Conservation (phyloP, 768 basidiomycete genomes). For the Mrakia frigida region DNA sequence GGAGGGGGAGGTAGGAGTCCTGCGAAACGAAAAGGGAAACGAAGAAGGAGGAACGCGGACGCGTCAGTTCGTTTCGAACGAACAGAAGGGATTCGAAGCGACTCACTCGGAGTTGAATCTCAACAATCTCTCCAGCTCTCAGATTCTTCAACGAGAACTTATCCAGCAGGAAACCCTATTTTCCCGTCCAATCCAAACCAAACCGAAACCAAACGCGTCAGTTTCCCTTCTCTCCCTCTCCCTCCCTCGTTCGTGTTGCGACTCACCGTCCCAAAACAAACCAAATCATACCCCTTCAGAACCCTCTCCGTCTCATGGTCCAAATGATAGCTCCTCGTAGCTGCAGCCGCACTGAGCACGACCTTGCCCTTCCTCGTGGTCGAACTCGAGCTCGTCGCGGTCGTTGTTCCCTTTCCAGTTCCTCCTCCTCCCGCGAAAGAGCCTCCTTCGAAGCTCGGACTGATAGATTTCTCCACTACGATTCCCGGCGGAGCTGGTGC, state of each 20-base stretch:
- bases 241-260: not conserved
- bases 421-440: too few species aligned
- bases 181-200: too few species aligned
- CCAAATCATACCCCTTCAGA: not conserved
- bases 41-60: not conserved
- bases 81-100: too few species aligned
- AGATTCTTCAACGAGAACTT: not conserved
- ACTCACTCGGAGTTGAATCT: not conserved
- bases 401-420: not conserved
- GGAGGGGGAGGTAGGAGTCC: not conserved
- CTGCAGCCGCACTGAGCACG: not conserved
- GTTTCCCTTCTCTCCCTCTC: not conserved
- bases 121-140: not conserved
- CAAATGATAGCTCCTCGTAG: not conserved
- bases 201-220: not conserved
- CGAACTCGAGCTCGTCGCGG: not conserved
- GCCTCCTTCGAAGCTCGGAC: too few species aligned
- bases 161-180: constrained; percentile 4
- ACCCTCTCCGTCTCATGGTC: not conserved
- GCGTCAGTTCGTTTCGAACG: not conserved
- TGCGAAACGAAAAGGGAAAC: not conserved
- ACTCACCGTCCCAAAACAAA: not conserved
- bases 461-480: not conserved
- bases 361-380: not conserved
- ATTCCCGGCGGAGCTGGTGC: not conserved